Base-by-base conservation (phyloP, 495 filamentous ascomycete genomes). In the Daldinia grandis region DNA sequence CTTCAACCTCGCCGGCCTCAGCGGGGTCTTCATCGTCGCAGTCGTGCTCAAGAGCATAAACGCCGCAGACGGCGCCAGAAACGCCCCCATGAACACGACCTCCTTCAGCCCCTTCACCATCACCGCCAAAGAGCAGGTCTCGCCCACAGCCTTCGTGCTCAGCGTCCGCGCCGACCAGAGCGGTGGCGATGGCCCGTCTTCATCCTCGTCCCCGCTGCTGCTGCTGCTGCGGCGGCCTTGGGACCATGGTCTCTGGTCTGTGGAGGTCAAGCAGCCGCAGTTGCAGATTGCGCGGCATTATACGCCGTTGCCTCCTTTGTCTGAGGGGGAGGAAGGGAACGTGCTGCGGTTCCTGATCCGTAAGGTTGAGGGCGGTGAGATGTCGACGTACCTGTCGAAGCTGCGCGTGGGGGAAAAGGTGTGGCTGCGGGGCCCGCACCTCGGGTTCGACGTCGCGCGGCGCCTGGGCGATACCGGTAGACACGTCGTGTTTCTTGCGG, bases 261-360 rank as follows among this genome's bases (percentile, higher is more conserved):
- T 98, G 15, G 92, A 97, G 84, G 84, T 97, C 73, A 97, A 97
- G 77, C 95, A 99, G 78, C 95, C 95, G 8, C 89, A 96, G 74
- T 72, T 98, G 57, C 93, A 97, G 75, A 95, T 99, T 53, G 91
- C 92, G 38, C 81, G 95, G 57, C 87, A 90, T 17, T 99, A 99
- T 77, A 98, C 95, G 10, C 93, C 95, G 0, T 80, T 98, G 0
- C 95, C 95, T 0, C 81, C 87, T 9, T 68, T 57, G 40, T 7
- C n/a, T 10, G n/a, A 5, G 37, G 31, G 30, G 5, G 21, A 42
- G 1, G 33, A n/a, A 33, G 38, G 28, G 4, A 49, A n/a, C 3
- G 35, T 12, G 5, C 62, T 90, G 21, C 67, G 84, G 14, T 80
- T 90, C 37, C 74, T 87, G 25, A 77, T 90, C 14, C 78, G 87